Conservation (phyloP, 2,329 filamentous ascomycete genomes). For the Aspergillus fumigatus region DNA sequence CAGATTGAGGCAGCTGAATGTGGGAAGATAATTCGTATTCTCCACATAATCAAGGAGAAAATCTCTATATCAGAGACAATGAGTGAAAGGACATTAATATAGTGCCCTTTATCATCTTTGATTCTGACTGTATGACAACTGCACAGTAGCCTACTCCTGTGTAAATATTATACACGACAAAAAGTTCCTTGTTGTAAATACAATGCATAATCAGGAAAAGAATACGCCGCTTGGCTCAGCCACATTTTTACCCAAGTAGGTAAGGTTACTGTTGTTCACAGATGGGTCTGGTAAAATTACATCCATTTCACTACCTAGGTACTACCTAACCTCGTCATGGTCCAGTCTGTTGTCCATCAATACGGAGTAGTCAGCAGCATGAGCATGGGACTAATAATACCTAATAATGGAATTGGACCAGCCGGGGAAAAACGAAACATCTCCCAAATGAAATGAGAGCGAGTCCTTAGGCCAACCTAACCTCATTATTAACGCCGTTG, state of each 20-base stretch:
- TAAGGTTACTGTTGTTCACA: background rate
- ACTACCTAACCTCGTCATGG: constrained; percentile 1
- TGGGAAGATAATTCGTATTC: background rate
- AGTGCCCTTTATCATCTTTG: background rate
- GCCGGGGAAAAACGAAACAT: constrained; percentile 1
- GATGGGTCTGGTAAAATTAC: background rate
- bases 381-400: background rate
- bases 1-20: constrained; percentile 7
- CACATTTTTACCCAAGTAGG: background rate
- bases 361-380: background rate
- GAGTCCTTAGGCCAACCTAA: background rate
- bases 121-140: background rate
- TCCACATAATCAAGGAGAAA: background rate
- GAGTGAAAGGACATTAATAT: background rate
- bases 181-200: background rate
- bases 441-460: constrained; percentile 4
- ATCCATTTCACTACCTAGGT: background rate
- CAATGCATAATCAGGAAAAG: constrained; percentile 3
- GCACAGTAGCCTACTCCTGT: background rate
- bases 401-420: background rate
- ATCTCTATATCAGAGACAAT: background rate
- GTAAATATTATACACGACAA: background rate
- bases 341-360: background rate
- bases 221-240: constrained; percentile 4
- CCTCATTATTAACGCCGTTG: constrained; percentile 11